Base-by-base conservation (phyloP, 2,329 filamentous ascomycete genomes). In the Fusarium solani-melongenae region DNA sequence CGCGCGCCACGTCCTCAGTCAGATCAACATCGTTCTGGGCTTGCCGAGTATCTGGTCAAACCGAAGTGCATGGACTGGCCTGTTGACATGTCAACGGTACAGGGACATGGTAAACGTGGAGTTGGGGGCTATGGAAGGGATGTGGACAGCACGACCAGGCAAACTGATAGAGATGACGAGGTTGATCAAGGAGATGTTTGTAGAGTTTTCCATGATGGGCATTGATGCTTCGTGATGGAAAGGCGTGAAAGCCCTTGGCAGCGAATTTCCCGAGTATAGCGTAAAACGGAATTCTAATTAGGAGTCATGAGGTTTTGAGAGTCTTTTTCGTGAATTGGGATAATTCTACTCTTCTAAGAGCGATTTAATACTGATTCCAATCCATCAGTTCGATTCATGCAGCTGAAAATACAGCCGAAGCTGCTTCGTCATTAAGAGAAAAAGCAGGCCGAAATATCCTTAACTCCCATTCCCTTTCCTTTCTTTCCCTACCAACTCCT, bases 21-120 rank as follows among this genome's bases (percentile, higher is more conserved):
- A 80, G 34, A 74, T 74, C 39, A 79, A 78, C 55, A 56, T 79
- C 2, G 60, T 80, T 4, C 69, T 81, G 3, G 79, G 79, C 0
- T 34, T 81, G 1, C 79, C 79, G 6, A 68, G 70, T 31, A 29
- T 63, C 1, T 75, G 77, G 76, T 65, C 74, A 3, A 58, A 33
- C n/a, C 61, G 72, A 5, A 80, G 73, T 17, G 64, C 69, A 9
- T 80, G 77, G 78, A 77, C 70, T 3, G 78, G 78, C 1, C 62
- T 80, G 14, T 38, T 80, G 58, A 65, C 67, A 6, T 62, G 56
- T 14, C 66, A 71, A 6, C 53, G 72, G 7, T 73, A 77, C 29
- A 72, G 71, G 11, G 67, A 76, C 22, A 69, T 80, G 70, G 46
- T 80, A 10, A 80, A 78, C 44, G 63, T 65, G 11, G 78, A 80